A percentile compares a stretch with the other conserved stretches of the same genome.
Evolutionary conservation across 2,329 filamentous ascomycete species (phyloP).

Genomic region (Colletotrichum tropicale): DNA sequence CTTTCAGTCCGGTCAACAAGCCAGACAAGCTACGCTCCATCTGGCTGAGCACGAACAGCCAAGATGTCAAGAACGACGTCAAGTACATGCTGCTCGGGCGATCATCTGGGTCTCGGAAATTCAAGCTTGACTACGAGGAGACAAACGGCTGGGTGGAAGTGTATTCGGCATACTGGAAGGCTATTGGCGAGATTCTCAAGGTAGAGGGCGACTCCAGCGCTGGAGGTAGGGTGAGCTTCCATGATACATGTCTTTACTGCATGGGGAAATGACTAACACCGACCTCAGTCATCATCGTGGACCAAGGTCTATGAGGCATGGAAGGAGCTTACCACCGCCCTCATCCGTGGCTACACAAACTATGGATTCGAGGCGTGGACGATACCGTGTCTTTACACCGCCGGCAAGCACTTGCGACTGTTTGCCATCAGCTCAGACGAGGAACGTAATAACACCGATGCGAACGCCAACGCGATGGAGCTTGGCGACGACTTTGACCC

Average conservation of each 20-base stretch:
- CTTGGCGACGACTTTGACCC: conserved; percentile 81
- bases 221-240: conserved; percentile 30
- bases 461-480: conserved; percentile 41
- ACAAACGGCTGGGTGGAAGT: conserved; percentile 85
- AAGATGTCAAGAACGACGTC: conserved; percentile 71
- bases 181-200: conserved; percentile 73
- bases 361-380: conserved; percentile 86
- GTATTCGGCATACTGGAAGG: conserved; percentile 84
- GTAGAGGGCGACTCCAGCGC: conserved; percentile 57
- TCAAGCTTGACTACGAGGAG: conserved; percentile 68
- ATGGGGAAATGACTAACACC: neutral
- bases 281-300: conserved; percentile 61
- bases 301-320: conserved; percentile 84
- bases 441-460: conserved; percentile 51
- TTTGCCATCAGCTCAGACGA: conserved; percentile 93
- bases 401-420: conserved; percentile 82
- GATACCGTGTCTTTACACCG: conserved; percentile 86
- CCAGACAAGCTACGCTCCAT: conserved; percentile 72
- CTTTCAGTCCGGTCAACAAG: conserved; percentile 66
- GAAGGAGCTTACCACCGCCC: conserved; percentile 79
- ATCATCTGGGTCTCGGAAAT: conserved; percentile 45
- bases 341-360: conserved; percentile 83
- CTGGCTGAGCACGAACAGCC: conserved; percentile 71
- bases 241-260: neutral
- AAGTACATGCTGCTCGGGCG: conserved; percentile 70